Base-by-base conservation (phyloP, 2,329 filamentous ascomycete species). In the Mariannaea elegans region DNA sequence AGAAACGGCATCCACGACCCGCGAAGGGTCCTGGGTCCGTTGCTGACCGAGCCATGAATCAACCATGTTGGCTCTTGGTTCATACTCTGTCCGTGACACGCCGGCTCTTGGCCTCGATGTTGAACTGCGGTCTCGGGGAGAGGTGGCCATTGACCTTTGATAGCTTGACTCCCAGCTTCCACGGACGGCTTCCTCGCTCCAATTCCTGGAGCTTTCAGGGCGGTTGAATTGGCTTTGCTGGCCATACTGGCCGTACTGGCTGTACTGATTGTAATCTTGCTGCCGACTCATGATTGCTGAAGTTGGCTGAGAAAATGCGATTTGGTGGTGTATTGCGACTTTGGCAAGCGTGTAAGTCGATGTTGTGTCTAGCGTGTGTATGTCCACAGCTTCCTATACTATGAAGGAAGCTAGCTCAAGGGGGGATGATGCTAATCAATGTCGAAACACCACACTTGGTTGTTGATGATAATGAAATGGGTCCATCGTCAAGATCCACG, bases 131-230 rank as follows among this genome's bases (percentile, higher is more conserved):
- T 66, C 64, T 45, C 51, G 64, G 9, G 67, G 64, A 27, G 69
- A 65, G 27, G 65, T 42, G 21, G 64, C 65, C 36, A 57, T 56
- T n/a, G 68, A 62, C 29, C 55, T 55, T n/a, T 68, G 65, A 41
- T 66, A 64, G 41, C 58, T 65, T 21, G 66, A 69, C 29, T 67
- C 65, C 63, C 67, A 68, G 49, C 68, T 72, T 4, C 69, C 69
- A 8, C 66, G 65, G 38, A 71, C 61, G 4, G 68, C 68, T 34
- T 72, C 69, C 7, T 70, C 69, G 23, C 69, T 72, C 69, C 69
- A 72, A n/a, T 71, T 66, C 4, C 68, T 56, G 13, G 68, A 71
- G 54, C 62, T 63, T n/a, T 67, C 68, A n/a, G 63, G 55, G 44
- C 65, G 63, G 48, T 48, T 56, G 21, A 54, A 55, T 36, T 41